Evolutionary conservation across 176 grass and related monocot species (phyloP), one percentile per base, ranked within the genome.

Genomic region (Tuctoria greenei): DNA sequence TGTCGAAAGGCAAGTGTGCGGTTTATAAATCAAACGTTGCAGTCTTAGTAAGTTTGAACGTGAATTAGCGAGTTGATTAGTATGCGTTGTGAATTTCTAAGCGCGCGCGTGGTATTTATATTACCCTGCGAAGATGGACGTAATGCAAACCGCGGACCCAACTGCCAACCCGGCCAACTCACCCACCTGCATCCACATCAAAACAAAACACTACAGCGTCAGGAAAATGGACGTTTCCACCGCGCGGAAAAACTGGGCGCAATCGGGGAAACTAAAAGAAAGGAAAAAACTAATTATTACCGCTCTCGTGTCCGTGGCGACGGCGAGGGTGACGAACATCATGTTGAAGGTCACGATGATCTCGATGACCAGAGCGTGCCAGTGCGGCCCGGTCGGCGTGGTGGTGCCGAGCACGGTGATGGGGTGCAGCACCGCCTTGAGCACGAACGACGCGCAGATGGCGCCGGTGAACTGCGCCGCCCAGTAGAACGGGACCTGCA

Each of bases 401-500:
- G 95, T 99, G 14, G 82, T 85, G 35, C 95, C 95, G 35, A 99
- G 35, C 56, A 83, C 38, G 11, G 42, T 20, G 72, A 99, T 84
- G 0, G 95, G 95, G 69, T 99, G 87, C 40, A 99, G 60, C 59
- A 95, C 76, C 13, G 86, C 89, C 63, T 88, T 84, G 38, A 99
- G 89, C 74, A 95, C 71, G 87, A 99, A 99, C 4, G 91, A 88
- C 10, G 95, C 82, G 40, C 83, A 78, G 24, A 88, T 86, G 4
- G 89, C 92, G n/a, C 95, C 95, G 0, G 85, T 88, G 86, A 92
- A 82, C 84, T 99, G 95, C 82, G 95, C 80, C 43, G 89, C 86
- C 89, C 89, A 92, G 85, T 99, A 99, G 82, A 99, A 99, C 3
- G 95, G 95, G 0, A 99, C 95, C 95, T 99, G 84, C 85, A 74